Evolutionary conservation across 805 yeast species (phyloP).

Genomic region (Wickerhamiella spandovensis): DNA sequence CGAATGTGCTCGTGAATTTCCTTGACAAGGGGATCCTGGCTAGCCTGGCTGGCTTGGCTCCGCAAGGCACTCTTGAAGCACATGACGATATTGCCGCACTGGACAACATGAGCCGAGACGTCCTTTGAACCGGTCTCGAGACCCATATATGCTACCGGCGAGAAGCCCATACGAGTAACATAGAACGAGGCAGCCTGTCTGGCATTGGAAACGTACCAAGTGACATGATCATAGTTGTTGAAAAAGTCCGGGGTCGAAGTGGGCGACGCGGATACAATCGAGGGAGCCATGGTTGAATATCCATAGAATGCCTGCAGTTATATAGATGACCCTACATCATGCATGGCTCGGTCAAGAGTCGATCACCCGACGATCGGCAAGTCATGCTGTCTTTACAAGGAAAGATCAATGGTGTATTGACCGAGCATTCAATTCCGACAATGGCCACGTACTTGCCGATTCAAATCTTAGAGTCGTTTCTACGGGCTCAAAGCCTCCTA

Average conservation of each 20-base stretch:
- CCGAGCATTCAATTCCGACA: not conserved
- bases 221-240: slow-evolving; percentile 48
- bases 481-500: no score
- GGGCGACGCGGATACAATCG: not conserved
- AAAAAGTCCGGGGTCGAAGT: slow-evolving; percentile 2
- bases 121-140: slow-evolving; percentile 53
- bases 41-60: slow-evolving; percentile 18
- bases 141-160: slow-evolving; percentile 47
- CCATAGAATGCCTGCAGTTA: not conserved
- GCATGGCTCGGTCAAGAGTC: not conserved
- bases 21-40: slow-evolving; percentile 19
- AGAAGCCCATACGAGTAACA: slow-evolving; percentile 47
- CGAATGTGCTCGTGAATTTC: slow-evolving; percentile 35
- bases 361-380: not conserved
- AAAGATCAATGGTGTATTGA: not conserved
- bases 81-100: slow-evolving; percentile 41
- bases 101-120: slow-evolving; percentile 45
- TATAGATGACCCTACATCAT: not conserved
- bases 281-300: not conserved
- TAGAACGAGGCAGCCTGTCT: slow-evolving; percentile 46
- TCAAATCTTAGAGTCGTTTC: no score
- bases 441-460: not conserved
- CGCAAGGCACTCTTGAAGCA: slow-evolving; percentile 32
- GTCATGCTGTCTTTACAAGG: not conserved
- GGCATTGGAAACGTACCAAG: slow-evolving; percentile 64